Base-by-base conservation (phyloP, 768 basidiomycete genomes). In the Amanita rubescens region DNA sequence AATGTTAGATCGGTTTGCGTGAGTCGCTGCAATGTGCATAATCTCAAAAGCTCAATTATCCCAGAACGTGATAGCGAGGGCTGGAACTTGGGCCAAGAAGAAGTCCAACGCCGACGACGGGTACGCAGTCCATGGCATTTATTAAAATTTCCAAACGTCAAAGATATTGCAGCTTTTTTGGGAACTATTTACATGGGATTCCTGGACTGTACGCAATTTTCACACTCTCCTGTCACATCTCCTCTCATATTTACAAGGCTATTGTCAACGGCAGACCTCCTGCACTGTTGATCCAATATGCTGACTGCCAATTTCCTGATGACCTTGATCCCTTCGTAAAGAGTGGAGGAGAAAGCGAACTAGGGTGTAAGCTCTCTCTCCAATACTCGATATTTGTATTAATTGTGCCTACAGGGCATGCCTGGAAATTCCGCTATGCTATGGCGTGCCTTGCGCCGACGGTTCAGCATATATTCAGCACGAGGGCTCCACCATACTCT, bases 261-360 rank as follows among this genome's bases (percentile, higher is more conserved):
- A 64, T 80, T 51, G 69, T 75, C 14, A 73, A 74, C 56, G 79
- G 79, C n/a, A 67, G 80, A 7, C 76, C 79, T 5, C 74, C 76
- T 7, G 65, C 73, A 9, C 57, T 80, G 24, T 63, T 68, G 38
- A 65, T 78, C n/a, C 69, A 73, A 49, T 70, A 78, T 58, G 70
- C 73, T 15, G 78, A 81, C 55, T 80, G 78, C 59, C 69, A 69
- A 42, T 77, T 79, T 58, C 78, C 80, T 4, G 72, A 75, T 19
- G 77, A 80, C 56, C 53, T 67, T 10, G 68, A 72, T 15, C 61
- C 70, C 9, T 55, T 56, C 8, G 55, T 63, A 22, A 67, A 65
- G 46, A 52, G 63, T 14, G 58, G 61, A 14, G 73, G 76, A 49
- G 65, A 69, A 44, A 57, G 58, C 19, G 72, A 77, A 55, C 58